These are phyloP conservation scores for Collybia sordida DNA, from an alignment of 768 basidiomycete species.

Conservation along the genomic window DNA sequence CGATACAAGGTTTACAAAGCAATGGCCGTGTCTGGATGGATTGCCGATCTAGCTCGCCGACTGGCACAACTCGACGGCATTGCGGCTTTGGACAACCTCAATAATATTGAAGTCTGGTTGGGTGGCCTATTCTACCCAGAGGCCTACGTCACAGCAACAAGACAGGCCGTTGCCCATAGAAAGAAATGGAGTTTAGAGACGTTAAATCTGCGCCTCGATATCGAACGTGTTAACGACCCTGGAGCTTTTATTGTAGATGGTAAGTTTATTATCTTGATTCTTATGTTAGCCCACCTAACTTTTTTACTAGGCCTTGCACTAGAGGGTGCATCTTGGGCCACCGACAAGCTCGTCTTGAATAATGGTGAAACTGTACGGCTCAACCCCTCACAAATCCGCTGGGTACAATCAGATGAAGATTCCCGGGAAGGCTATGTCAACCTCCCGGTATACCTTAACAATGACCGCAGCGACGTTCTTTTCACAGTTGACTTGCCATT, in stretches of 20 bases:
- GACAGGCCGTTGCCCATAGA: constrained; percentile 93
- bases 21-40: constrained; percentile 84
- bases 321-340: constrained; percentile 81
- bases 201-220: constrained; percentile 73
- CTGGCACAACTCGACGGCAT: constrained; percentile 82
- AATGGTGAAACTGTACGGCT: constrained; percentile 81
- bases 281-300: constrained; percentile 1
- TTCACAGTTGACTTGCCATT: constrained; percentile 88
- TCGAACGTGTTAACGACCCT: constrained; percentile 77
- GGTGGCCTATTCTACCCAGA: constrained; percentile 96
- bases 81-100: constrained; percentile 58
- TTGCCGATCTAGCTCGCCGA: constrained; percentile 77
- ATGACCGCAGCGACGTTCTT: constrained; percentile 84
- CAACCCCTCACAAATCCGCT: constrained; percentile 81
- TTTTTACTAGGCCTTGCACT: constrained; percentile 67
- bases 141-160: constrained; percentile 92
- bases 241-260: constrained; percentile 87
- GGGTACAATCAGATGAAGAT: constrained; percentile 64
- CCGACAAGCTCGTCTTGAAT: constrained; percentile 74
- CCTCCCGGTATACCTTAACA: constrained; percentile 91
- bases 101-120: constrained; percentile 82
- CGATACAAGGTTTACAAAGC: constrained; percentile 84
- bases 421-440: constrained; percentile 53
- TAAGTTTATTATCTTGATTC: constrained; percentile 33
- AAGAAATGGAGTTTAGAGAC: constrained; percentile 94